Percentiles rank a stretch among this genome's conserved stretches.
These are phyloP conservation scores for Apophysomyces sp. DNA, from an alignment of 371 early-diverging fungal genomes.

Conservation along the genomic window DNA sequence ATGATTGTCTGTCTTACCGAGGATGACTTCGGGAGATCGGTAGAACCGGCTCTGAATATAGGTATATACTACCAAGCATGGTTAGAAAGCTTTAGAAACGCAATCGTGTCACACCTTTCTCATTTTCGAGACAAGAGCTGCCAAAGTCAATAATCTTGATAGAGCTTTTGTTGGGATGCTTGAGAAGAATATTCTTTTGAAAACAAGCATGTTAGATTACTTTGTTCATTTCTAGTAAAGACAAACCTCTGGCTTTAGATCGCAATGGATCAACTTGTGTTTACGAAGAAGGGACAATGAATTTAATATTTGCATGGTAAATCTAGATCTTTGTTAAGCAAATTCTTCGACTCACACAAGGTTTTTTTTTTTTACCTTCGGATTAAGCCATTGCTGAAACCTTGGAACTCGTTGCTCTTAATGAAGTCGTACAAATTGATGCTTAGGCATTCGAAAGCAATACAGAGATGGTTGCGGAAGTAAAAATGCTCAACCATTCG, in stretches of 20 bases:
- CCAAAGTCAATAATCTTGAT: slow-evolving; percentile 98
- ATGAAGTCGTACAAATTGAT: slow-evolving; percentile 97
- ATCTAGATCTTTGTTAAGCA: slow-evolving; percentile 26
- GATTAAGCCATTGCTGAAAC: slow-evolving; percentile 81
- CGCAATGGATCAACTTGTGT: slow-evolving; percentile 91
- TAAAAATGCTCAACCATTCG: slow-evolving; percentile 91
- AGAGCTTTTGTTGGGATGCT: slow-evolving; percentile 52
- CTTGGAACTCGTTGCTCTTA: slow-evolving; percentile 90
- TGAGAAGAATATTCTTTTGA: slow-evolving; percentile 69
- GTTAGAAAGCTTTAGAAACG: background rate
- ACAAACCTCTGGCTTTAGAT: slow-evolving; percentile 92
- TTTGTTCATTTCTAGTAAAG: too few species aligned
- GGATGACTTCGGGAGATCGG: slow-evolving; percentile 94
- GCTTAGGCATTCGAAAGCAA: slow-evolving; percentile 93
- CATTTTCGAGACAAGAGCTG: slow-evolving; percentile 77
- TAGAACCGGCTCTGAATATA: slow-evolving; percentile 98
- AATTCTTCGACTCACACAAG: too few species aligned
- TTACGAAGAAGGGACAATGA: slow-evolving; percentile 70
- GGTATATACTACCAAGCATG: slow-evolving; percentile 65
- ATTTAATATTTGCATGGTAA: slow-evolving; percentile 84
- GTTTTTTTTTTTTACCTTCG: slow-evolving; percentile 46
- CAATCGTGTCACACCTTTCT: slow-evolving; percentile 33
- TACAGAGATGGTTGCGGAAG: slow-evolving; percentile 94
- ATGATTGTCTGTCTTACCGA: slow-evolving; percentile 48
- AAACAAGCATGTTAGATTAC: background rate